Conservation (phyloP, 768 basidiomycete species). For the Naganishia antarctica region DNA sequence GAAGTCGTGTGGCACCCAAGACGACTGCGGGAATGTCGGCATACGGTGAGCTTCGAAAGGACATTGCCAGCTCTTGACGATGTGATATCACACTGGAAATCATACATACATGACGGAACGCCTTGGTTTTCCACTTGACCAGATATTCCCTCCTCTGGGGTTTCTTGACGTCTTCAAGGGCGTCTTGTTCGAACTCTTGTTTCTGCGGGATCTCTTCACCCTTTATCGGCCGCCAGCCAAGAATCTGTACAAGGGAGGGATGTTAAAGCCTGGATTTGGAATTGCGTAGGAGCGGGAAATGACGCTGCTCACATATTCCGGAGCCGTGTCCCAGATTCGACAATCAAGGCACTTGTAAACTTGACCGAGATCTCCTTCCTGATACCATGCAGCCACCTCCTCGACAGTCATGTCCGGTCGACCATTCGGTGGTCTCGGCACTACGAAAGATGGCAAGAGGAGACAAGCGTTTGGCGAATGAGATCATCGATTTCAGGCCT, state of each 20-base stretch:
- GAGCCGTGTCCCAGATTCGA: constrained; percentile 6
- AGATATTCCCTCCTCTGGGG: constrained; percentile 76
- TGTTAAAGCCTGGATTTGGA: background rate
- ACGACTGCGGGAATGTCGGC: constrained; percentile 46
- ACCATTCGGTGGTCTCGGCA: constrained; percentile 55
- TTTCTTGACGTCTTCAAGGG: constrained; percentile 49
- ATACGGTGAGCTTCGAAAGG: too few species aligned
- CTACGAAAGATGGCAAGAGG: background rate
- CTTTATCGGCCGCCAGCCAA: constrained; percentile 86
- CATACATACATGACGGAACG: constrained; percentile 58
- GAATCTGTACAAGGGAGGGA: constrained; percentile 53
- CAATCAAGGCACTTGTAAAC: constrained; percentile 16
- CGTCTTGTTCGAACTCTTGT: constrained; percentile 50
- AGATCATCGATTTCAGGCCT: background rate
- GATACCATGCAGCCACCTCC: constrained; percentile 59
- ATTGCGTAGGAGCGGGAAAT: background rate
- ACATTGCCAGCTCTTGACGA: background rate
- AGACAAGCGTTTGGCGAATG: background rate
- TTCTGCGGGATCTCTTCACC: constrained; percentile 62
- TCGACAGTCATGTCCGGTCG: constrained; percentile 37
- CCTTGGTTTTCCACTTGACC: constrained; percentile 77
- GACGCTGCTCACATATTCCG: background rate
- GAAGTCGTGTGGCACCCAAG: constrained; percentile 95
- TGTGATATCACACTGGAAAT: constrained; percentile 43
- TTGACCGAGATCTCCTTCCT: constrained; percentile 59